phyloP scores from a whole-genome alignment of 768 basidiomycete genomes.

The Lentinula sp. region DNA sequence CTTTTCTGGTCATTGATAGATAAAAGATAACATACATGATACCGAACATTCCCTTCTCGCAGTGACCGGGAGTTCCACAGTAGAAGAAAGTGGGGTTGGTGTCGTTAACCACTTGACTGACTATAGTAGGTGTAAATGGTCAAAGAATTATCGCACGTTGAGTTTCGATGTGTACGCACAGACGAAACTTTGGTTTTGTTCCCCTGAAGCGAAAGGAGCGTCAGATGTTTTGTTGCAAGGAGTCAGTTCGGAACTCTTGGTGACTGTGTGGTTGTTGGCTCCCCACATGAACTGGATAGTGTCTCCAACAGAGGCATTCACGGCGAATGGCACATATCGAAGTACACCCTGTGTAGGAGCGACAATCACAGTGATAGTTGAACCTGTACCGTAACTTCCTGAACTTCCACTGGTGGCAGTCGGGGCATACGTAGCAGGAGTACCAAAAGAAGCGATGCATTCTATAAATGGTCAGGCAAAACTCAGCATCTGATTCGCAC shows the following conservation, averaged over 20 bases:
- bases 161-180: slow-evolving; percentile 33
- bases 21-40: slow-evolving; percentile 40
- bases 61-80: slow-evolving; percentile 67
- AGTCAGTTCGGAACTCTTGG: slow-evolving; percentile 60
- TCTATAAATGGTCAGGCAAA: background rate
- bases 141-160: background rate
- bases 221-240: slow-evolving; percentile 71
- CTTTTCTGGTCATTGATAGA: background rate
- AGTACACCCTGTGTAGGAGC: slow-evolving; percentile 73
- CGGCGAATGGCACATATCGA: slow-evolving; percentile 67
- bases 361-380: slow-evolving; percentile 71
- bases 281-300: slow-evolving; percentile 74
- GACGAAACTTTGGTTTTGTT: slow-evolving; percentile 54
- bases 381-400: slow-evolving; percentile 40
- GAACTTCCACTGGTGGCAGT: slow-evolving; percentile 18
- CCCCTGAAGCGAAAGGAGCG: slow-evolving; percentile 57
- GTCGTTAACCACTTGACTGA: slow-evolving; percentile 67
- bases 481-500: background rate
- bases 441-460: slow-evolving; percentile 57
- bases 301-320: slow-evolving; percentile 74
- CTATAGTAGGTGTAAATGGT: slow-evolving; percentile 21
- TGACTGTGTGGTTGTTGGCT: slow-evolving; percentile 78
- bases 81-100: slow-evolving; percentile 72
- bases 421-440: slow-evolving; percentile 25
- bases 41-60: slow-evolving; percentile 83